Evolutionary conservation across 495 filamentous ascomycete species (phyloP).

Genomic region (Hypomontagnella submonticulosa): DNA sequence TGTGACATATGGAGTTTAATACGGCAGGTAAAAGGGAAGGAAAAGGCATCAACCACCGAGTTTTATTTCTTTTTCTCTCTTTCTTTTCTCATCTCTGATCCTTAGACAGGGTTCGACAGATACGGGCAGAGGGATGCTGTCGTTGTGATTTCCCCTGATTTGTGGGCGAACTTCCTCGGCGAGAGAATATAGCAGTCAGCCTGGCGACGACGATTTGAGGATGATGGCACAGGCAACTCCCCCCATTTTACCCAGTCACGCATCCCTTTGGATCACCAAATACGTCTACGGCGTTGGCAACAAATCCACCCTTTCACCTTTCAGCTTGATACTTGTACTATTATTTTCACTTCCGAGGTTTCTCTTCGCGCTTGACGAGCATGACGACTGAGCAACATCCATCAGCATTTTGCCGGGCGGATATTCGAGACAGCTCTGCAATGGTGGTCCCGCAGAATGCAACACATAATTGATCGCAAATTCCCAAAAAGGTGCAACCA

Average conservation of each 20-base stretch:
- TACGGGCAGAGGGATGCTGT: conserved; percentile 40
- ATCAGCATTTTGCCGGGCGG: conserved; percentile 51
- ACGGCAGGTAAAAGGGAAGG: conserved; percentile 53
- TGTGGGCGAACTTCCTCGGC: conserved; percentile 22
- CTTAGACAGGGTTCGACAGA: conserved; percentile 41
- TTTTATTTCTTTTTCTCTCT: conserved; percentile 35
- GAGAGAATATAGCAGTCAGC: conserved; percentile 20
- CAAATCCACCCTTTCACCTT: conserved; percentile 45
- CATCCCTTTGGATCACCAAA: conserved; percentile 41
- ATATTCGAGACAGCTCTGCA: conserved; percentile 51
- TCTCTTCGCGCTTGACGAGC: conserved; percentile 49
- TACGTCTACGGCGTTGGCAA: conserved; percentile 44
- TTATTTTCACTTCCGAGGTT: conserved; percentile 51
- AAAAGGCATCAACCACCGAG: conserved; percentile 47
- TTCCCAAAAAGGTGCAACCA: conserved; percentile 51
- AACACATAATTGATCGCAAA: conserved; percentile 55
- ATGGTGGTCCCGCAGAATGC: conserved; percentile 51
- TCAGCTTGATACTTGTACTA: conserved; percentile 49
- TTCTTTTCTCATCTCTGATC: conserved; percentile 37
- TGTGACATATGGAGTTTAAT: conserved; percentile 49
- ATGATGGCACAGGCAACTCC: conserved; percentile 38
- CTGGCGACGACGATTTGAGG: conserved; percentile 38
- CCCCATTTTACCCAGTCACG: conserved; percentile 34
- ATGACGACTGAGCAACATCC: conserved; percentile 51
- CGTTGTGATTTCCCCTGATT: conserved; percentile 37